Percentiles rank a stretch among this genome's conserved stretches.
phyloP scores from a whole-genome alignment of 306 rosid genomes.

The Comarum palustre region DNA sequence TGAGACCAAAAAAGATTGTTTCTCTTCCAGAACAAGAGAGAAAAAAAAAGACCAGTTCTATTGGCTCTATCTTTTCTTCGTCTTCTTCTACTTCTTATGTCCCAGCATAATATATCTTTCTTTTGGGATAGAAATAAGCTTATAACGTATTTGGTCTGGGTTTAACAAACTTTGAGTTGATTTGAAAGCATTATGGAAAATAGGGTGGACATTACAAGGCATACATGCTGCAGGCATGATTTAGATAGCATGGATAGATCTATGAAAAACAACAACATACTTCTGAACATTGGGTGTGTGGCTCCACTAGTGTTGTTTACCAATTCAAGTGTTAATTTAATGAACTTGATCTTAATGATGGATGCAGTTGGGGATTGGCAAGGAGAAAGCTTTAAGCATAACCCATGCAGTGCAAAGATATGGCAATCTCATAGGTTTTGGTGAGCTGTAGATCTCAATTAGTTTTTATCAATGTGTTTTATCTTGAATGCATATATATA shows the following conservation, averaged over 20 bases:
- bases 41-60: not conserved
- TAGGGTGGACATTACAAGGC: not conserved
- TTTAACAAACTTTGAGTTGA: not conserved
- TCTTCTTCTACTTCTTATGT: not conserved
- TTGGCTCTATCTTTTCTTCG: not conserved
- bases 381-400: constrained; percentile 51
- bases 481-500: not conserved
- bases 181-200: not conserved
- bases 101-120: not conserved
- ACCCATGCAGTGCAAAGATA: constrained; percentile 50
- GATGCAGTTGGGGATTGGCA: constrained; percentile 56
- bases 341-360: constrained; percentile 17
- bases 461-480: not conserved
- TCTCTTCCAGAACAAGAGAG: not conserved
- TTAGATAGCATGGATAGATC: not conserved
- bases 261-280: not conserved
- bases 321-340: not conserved
- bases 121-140: not conserved
- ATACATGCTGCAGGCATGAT: not conserved
- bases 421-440: constrained; percentile 63
- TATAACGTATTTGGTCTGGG: not conserved
- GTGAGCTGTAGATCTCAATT: constrained; percentile 34
- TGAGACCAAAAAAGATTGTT: not conserved
- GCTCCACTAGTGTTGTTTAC: not conserved
- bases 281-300: not conserved